Conservation (phyloP, 176 grass and related monocot genomes). For the Otatea glauca region DNA sequence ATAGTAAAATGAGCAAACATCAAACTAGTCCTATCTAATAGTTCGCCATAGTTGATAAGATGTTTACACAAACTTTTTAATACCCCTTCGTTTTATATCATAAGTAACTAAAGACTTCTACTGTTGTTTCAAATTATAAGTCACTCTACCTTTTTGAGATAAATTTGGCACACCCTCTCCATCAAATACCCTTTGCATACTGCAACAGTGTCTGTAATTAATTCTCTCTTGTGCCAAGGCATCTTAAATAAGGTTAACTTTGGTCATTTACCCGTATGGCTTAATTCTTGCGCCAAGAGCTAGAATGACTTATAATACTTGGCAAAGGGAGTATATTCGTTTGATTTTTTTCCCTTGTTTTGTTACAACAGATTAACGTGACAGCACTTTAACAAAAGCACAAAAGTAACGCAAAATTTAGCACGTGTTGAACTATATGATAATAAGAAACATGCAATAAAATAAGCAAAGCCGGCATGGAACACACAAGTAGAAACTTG, state of each 20-base stretch:
- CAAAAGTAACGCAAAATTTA: not conserved
- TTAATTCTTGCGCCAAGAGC: conserved; percentile 15
- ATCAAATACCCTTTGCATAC: conserved; percentile 24
- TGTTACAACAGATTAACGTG: conserved; percentile 9
- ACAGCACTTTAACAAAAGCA: not conserved
- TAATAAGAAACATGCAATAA: not conserved
- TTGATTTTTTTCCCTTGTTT: not conserved
- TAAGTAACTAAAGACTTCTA: not conserved
- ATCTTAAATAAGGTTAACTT: not conserved
- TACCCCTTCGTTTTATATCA: not conserved
- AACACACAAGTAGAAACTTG: not conserved
- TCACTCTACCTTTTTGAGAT: not conserved
- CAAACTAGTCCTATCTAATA: not conserved
- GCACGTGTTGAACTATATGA: not conserved
- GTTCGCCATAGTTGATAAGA: conserved; percentile 30
- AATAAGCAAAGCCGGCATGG: not conserved
- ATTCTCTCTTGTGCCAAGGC: conserved; percentile 10
- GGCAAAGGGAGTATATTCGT: not conserved
- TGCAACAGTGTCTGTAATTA: not conserved
- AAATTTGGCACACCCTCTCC: not conserved
- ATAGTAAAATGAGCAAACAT: conserved; percentile 16
- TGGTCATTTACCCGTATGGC: not conserved
- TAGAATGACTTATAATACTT: conserved; percentile 15
- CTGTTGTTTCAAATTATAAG: not conserved
- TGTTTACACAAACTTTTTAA: conserved; percentile 13